Base-by-base conservation (phyloP, 768 basidiomycete species). In the Suillus weaverae region DNA sequence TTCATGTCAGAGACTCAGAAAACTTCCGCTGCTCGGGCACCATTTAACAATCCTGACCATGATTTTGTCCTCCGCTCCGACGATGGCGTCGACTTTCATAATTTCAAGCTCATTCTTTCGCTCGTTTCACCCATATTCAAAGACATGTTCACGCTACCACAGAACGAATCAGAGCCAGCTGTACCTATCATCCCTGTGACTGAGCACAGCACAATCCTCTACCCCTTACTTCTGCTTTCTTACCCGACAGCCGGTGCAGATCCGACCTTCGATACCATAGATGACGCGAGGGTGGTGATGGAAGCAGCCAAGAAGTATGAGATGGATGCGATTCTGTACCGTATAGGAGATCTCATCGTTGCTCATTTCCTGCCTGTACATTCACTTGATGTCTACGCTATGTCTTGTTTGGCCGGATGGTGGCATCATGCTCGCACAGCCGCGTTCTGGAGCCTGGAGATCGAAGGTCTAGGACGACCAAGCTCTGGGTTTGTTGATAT, bases 141-240 rank as follows among this genome's bases (percentile, higher is more conserved):
- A 0, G n/a, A 5, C 44, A 78, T 79, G 76, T 67, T 77, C 50
- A 56, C 71, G 4, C 36, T 74, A 22, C 71, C 73, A 7, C 68
- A 72, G 50, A 10, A 26, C 18, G 16, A 20, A 57, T 41, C 26
- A 33, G 26, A 36, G n/a, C 56, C 10, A n/a, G 73, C 67, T 7
- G 68, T 76, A 16, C 74, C 80, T 39, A 72, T 81, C 48, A 75
- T 83, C 51, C 74, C 76, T 36, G 77, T 83, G 75, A 65, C 77
- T 43, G 84, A 84, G 69, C 74, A 78, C 65, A 73, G 70, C 57
- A 70, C 70, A 20, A 79, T 77, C 3, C 64, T 84, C 50, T 62
- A 73, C 22, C 64, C 74, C 8, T 68, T 83, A 6, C 75, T 84
- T 3, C 71, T 76, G 8, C 73, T 80, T 46, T 80, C 80, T 67